Percentiles rank a stretch among this genome's conserved stretches.
Evolutionary conservation across 1,139 yeast species (phyloP).

Genomic region (Lizanozyma gosingica): DNA sequence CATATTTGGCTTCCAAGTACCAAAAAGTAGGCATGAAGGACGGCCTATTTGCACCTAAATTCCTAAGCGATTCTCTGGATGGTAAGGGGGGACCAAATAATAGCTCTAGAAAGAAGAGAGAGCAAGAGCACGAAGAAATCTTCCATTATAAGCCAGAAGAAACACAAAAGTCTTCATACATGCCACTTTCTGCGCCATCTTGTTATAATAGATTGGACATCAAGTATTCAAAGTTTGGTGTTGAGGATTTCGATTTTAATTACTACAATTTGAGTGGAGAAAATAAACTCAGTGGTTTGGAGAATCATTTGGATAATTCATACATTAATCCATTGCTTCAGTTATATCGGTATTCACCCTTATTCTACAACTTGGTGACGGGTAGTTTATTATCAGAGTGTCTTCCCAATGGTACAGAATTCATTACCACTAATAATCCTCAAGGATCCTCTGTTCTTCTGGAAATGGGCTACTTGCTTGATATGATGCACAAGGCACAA

Average conservation of each 20-base stretch:
- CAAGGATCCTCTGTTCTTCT: conserved; percentile 52
- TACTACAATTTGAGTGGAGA: conserved; percentile 48
- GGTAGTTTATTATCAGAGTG: conserved; percentile 51
- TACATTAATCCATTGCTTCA: conserved; percentile 77
- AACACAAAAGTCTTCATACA: conserved; percentile 1
- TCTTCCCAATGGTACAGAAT: conserved; percentile 32
- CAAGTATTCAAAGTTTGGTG: conserved; percentile 83
- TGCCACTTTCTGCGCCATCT: conserved; percentile 40
- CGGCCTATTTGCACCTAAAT: not conserved
- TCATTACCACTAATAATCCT: conserved; percentile 21
- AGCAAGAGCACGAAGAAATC: conserved; percentile 13
- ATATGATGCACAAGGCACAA: conserved; percentile 78
- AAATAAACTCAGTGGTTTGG: conserved; percentile 77
- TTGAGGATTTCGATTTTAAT: conserved; percentile 86
- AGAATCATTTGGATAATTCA: conserved; percentile 75
- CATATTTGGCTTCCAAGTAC: not conserved
- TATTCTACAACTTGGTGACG: conserved; percentile 57
- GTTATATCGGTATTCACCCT: conserved; percentile 70
- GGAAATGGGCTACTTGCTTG: conserved; percentile 83
- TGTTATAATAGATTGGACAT: conserved; percentile 72
- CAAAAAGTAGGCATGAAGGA: not conserved
- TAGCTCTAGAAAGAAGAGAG: conserved; percentile 2
- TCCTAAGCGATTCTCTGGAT: not conserved
- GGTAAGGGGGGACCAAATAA: not conserved
- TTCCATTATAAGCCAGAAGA: conserved; percentile 17